Percentiles rank a stretch among this genome's conserved stretches.
Conservation (phyloP, 2,329 filamentous ascomycete species). For the Pseudogymnoascus sp. region DNA sequence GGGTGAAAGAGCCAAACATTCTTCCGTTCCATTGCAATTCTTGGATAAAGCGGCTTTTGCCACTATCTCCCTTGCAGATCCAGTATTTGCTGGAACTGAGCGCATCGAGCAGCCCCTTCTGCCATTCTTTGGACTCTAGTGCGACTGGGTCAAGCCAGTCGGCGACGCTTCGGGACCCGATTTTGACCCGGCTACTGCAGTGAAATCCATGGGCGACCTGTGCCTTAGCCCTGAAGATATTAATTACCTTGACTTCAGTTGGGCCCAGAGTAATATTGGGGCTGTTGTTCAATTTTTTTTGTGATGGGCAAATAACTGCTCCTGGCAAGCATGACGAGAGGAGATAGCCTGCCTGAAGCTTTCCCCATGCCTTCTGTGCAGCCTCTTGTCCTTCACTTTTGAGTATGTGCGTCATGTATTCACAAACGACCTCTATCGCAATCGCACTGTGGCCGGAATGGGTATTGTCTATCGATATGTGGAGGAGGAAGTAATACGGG, state of each 20-base stretch:
- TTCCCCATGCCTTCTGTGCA: slow-evolving; percentile 33
- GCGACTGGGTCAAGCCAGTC: slow-evolving; percentile 36
- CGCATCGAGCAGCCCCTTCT: slow-evolving; percentile 31
- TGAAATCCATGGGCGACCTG: slow-evolving; percentile 35
- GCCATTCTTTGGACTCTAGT: slow-evolving; percentile 27
- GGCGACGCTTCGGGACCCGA: slow-evolving; percentile 32
- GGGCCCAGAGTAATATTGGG: slow-evolving; percentile 10
- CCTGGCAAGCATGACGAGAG: slow-evolving; percentile 20
- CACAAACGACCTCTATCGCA: slow-evolving; percentile 32
- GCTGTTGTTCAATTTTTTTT: neutral
- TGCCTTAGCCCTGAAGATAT: slow-evolving; percentile 34
- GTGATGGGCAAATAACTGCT: slow-evolving; percentile 21
- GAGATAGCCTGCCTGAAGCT: slow-evolving; percentile 37
- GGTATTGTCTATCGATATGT: slow-evolving; percentile 44
- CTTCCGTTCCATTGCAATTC: slow-evolving; percentile 39
- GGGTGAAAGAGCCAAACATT: slow-evolving; percentile 45
- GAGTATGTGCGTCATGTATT: slow-evolving; percentile 32
- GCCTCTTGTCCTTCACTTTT: slow-evolving; percentile 24
- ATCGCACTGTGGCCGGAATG: slow-evolving; percentile 43
- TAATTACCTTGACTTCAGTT: slow-evolving; percentile 21
- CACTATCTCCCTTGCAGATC: slow-evolving; percentile 35
- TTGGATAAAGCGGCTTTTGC: slow-evolving; percentile 34
- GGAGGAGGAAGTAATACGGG: slow-evolving; percentile 43
- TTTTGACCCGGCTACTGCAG: slow-evolving; percentile 32
- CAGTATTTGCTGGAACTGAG: slow-evolving; percentile 33